A percentile compares a stretch with the other conserved stretches of the same genome.
Conservation (phyloP, 441 rosid species). For the Pelargonium hybrid region DNA sequence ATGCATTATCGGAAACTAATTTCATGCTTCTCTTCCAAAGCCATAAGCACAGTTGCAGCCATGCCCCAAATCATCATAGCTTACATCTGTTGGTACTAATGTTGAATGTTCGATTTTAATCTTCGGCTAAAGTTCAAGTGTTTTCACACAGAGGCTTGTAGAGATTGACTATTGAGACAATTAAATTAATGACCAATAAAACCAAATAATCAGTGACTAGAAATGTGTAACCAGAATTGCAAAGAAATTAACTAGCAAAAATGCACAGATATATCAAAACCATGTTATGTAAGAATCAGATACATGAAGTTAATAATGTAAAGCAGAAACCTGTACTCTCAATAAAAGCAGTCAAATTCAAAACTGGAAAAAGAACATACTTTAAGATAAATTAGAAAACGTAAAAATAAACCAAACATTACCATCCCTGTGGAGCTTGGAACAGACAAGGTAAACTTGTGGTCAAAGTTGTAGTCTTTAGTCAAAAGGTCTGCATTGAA, state of each 20-base stretch:
- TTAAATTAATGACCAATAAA: background rate
- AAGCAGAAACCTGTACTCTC: background rate
- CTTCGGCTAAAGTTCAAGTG: background rate
- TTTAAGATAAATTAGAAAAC: background rate
- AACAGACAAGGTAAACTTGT: constrained; percentile 55
- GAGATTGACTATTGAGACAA: background rate
- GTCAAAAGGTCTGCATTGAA: constrained; percentile 50
- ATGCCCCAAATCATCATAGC: background rate
- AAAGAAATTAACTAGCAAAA: background rate
- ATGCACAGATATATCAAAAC: background rate
- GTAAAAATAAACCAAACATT: constrained; percentile 17
- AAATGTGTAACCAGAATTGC: background rate
- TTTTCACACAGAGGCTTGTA: background rate
- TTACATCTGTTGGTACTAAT: background rate
- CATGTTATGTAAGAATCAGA: background rate
- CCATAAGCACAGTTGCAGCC: background rate
- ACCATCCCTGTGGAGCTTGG: constrained; percentile 54
- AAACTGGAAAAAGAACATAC: background rate
- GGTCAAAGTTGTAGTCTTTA: constrained; percentile 68
- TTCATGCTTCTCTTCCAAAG: background rate
- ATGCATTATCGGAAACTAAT: background rate
- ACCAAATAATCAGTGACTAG: background rate
- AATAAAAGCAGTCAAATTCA: background rate
- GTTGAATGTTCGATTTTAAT: background rate
- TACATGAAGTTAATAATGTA: background rate